These are phyloP conservation scores for Pseudocercospora pini-densiflorae DNA, from an alignment of 2,329 filamentous ascomycete species.

Conservation along the genomic window DNA sequence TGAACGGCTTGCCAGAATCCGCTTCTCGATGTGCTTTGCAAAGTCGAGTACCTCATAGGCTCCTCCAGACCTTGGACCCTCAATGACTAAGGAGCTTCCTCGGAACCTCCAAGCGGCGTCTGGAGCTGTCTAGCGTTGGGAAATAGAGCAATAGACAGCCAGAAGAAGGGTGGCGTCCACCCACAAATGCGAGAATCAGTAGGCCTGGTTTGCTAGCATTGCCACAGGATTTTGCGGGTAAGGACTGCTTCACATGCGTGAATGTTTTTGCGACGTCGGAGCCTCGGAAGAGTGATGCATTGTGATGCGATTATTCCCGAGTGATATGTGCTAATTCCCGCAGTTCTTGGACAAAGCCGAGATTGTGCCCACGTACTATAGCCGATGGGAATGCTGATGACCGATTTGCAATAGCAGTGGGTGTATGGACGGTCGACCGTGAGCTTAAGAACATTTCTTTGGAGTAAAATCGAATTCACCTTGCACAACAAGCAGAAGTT, in stretches of 20 bases:
- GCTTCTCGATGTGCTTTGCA: constrained; percentile 5
- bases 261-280: neutral
- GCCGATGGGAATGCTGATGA: neutral
- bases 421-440: too few relatives aligned
- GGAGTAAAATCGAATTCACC: too few relatives aligned
- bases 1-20: neutral
- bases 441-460: too few relatives aligned
- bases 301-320: constrained; percentile 1
- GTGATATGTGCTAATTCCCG: neutral
- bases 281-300: neutral
- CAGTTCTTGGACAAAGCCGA: neutral
- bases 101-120: neutral
- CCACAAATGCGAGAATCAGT: neutral
- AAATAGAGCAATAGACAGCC: neutral
- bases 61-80: neutral
- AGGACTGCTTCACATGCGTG: neutral
- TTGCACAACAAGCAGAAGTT: neutral
- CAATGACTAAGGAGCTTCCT: neutral
- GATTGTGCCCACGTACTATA: neutral
- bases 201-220: neutral
- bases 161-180: neutral
- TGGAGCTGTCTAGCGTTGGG: neutral
- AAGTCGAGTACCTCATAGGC: constrained; percentile 6
- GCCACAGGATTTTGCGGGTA: neutral
- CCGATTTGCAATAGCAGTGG: too few relatives aligned